phyloP scores from a whole-genome alignment of 495 filamentous ascomycete species.

The Daldinia childiae region DNA sequence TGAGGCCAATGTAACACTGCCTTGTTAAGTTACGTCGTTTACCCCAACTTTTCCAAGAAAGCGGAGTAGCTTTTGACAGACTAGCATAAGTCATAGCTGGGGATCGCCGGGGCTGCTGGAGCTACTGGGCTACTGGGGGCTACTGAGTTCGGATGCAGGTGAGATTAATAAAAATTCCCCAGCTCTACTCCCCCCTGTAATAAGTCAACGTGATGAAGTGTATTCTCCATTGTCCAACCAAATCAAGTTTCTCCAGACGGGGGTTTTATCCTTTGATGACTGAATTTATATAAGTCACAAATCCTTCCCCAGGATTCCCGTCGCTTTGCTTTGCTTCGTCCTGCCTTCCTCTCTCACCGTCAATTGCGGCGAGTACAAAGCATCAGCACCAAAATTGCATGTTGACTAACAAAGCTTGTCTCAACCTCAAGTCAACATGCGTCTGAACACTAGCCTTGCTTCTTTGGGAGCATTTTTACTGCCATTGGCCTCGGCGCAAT shows the following conservation, averaged over 20 bases:
- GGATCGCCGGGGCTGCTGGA: slow-evolving; percentile 32
- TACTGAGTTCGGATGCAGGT: slow-evolving; percentile 37
- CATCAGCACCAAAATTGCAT: slow-evolving; percentile 10
- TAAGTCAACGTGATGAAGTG: slow-evolving; percentile 34
- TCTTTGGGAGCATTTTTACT: slow-evolving; percentile 45
- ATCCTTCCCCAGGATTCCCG: slow-evolving; percentile 27
- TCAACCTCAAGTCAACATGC: slow-evolving; percentile 42
- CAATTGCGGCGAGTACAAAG: slow-evolving; percentile 37
- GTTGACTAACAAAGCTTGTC: slow-evolving; percentile 33
- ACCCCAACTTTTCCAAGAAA: slow-evolving; percentile 49
- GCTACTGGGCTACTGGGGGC: not conserved
- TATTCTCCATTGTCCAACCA: slow-evolving; percentile 42
- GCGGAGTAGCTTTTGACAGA: slow-evolving; percentile 44
- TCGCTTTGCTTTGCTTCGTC: slow-evolving; percentile 1
- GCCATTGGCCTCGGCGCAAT: slow-evolving; percentile 38
- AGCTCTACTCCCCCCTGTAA: slow-evolving; percentile 27
- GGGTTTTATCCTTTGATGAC: slow-evolving; percentile 35
- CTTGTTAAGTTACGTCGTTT: slow-evolving; percentile 37
- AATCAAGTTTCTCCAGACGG: slow-evolving; percentile 35
- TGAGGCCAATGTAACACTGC: slow-evolving; percentile 35
- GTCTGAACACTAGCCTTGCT: slow-evolving; percentile 39
- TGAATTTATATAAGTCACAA: slow-evolving; percentile 41
- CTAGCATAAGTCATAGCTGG: slow-evolving; percentile 29
- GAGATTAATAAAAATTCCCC: slow-evolving; percentile 45
- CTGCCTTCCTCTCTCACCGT: slow-evolving; percentile 29